These are phyloP conservation scores for Cercospora beticola DNA, from an alignment of 2,329 filamentous ascomycete species.

Conservation along the genomic window DNA sequence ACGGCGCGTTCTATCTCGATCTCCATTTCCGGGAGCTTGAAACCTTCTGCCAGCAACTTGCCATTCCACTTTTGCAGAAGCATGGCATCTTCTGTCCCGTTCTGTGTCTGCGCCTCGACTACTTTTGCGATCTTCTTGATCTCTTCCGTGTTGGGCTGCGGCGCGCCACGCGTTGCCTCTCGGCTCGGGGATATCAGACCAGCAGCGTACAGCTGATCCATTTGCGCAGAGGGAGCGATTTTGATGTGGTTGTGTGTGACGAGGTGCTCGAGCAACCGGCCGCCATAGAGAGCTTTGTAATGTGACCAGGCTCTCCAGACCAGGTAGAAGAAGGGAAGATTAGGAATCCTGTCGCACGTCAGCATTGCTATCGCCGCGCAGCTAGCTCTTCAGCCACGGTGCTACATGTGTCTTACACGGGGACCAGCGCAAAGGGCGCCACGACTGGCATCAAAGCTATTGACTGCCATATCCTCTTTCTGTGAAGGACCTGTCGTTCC, in stretches of 20 bases:
- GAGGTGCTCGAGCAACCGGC: constrained; percentile 80
- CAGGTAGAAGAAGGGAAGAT: constrained; percentile 96
- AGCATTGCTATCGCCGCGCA: not conserved
- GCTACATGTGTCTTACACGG: constrained; percentile 62
- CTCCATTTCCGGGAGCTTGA: constrained; percentile 52
- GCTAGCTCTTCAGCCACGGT: constrained; percentile 1
- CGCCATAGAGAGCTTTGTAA: constrained; percentile 81
- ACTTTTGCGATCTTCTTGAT: constrained; percentile 42
- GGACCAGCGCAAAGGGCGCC: constrained; percentile 77
- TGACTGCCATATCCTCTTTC: constrained; percentile 75
- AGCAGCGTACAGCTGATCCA: constrained; percentile 72
- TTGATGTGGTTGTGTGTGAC: constrained; percentile 69
- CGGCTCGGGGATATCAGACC: constrained; percentile 49
- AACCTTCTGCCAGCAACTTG: constrained; percentile 52
- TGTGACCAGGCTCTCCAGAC: constrained; percentile 89
- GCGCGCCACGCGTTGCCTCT: constrained; percentile 41
- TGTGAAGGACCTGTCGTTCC: constrained; percentile 77
- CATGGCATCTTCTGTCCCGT: constrained; percentile 48
- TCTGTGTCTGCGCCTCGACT: constrained; percentile 43
- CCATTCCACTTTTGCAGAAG: constrained; percentile 52
- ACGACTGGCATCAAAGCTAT: constrained; percentile 79
- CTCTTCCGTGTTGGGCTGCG: constrained; percentile 40
- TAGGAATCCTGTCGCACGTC: constrained; percentile 67
- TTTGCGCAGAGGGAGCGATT: constrained; percentile 62
- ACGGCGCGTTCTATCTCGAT: constrained; percentile 56